Base-by-base conservation (phyloP, 2,329 filamentous ascomycete species). In the Fusarium sp. region DNA sequence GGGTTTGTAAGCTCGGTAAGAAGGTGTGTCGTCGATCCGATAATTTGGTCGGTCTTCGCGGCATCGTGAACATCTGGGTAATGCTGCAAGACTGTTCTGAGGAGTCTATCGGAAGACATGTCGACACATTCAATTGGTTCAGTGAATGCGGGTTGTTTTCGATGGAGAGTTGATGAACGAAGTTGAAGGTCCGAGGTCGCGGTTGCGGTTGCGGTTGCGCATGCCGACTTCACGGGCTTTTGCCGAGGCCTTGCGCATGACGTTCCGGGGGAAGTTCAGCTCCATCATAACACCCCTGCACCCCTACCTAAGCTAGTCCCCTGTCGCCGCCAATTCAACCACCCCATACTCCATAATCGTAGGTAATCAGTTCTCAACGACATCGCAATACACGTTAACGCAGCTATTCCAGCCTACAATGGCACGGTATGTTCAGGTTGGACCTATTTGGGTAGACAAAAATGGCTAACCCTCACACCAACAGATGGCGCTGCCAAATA, bases 1-100 rank as follows among this genome's bases (percentile, higher is more conserved):
- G 91, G 91, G 74, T 94, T 94, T 64, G 88, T 88, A 52, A 94
- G 87, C 48, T 86, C 87, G 17, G 89, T 86, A 56, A 94, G 83
- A 30, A 94, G 86, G 39, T 88, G 86, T 19, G 87, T 84, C 17
- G 90, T 91, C 44, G 89, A 90, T 66, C 86, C 88, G 73, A 92
- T 82, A 71, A 89, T 84, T 75, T 87, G 84, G 66, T 87, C 82
- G 24, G 83, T 86, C 68, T 82, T 82, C 54, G 77, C 74, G 48
- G 80, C 79, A 76, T 86, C 82, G 76, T 84, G 84, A 48, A 83
- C 77, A 67, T 86, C 83, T 75, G 85, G 86, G 75, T 84, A 88
- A 56, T 83, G 80, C 70, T 89, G 85, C 68, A 93, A 82, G 60
- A 92, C 85, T 43, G 87, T 88, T 67, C 87, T 89, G 59, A 93